These are phyloP conservation scores for Entomortierella lignicola DNA, from an alignment of 192 early-diverging fungal genomes.

Conservation along the genomic window DNA sequence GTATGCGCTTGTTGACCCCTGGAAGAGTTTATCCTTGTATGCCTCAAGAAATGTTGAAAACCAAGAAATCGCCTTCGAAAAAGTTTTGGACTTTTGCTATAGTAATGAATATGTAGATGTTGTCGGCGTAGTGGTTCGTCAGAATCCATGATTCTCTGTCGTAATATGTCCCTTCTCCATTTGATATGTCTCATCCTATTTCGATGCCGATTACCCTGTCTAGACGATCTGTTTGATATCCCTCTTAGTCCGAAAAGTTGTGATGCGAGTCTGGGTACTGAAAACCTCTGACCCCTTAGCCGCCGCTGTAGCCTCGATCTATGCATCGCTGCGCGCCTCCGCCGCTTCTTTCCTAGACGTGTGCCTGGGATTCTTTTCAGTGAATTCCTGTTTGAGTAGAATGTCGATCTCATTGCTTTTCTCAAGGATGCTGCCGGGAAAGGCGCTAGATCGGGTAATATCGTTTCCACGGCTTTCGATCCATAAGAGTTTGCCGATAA, in stretches of 20 bases:
- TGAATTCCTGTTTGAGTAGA: neutral
- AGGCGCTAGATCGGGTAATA: neutral
- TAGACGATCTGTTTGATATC: neutral
- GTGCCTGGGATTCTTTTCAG: neutral
- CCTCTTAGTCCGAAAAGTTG: slow-evolving; percentile 16
- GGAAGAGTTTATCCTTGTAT: neutral
- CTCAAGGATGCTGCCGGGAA: neutral
- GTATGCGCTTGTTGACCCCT: slow-evolving; percentile 7
- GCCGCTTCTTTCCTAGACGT: slow-evolving; percentile 17
- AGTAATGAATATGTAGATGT: slow-evolving; percentile 39
- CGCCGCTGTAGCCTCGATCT: slow-evolving; percentile 10
- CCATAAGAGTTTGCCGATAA: neutral
- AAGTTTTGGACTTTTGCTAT: neutral
- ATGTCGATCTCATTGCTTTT: too few relatives aligned
- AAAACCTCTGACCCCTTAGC: neutral
- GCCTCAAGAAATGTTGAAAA: slow-evolving; percentile 20
- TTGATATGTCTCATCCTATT: neutral
- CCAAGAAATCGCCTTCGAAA: slow-evolving; percentile 23
- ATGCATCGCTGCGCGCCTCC: slow-evolving; percentile 12
- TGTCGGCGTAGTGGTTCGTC: neutral
- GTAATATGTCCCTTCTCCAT: neutral
- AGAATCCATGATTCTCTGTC: neutral
- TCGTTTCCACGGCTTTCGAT: neutral
- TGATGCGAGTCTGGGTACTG: slow-evolving; percentile 16
- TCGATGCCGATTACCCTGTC: neutral